Conservation (phyloP, 352 stramenopile genomes). For the Phytophthora lateralis region DNA sequence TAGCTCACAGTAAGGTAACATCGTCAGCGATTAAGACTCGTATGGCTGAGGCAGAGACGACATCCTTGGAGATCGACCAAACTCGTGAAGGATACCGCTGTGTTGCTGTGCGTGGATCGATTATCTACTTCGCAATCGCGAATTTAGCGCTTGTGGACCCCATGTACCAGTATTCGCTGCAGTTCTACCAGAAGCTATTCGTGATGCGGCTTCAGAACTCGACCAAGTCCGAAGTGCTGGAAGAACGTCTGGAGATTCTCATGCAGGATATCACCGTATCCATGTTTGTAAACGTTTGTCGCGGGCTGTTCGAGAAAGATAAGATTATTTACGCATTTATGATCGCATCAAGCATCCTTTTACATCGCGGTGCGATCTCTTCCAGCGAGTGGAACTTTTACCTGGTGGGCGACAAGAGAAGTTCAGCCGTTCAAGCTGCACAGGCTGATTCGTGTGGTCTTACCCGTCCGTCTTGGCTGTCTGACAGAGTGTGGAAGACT, state of each 20-base stretch:
- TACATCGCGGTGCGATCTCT: conserved; percentile 76
- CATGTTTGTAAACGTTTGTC: conserved; percentile 95
- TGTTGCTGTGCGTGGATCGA: conserved; percentile 89
- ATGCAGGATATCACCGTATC: conserved; percentile 92
- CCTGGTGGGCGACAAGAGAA: conserved; percentile 87
- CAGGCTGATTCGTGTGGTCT: conserved; percentile 41
- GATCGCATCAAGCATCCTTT: conserved; percentile 89
- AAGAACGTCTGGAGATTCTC: conserved; percentile 88
- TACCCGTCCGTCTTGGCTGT: conserved; percentile 66
- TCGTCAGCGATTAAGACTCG: conserved; percentile 90
- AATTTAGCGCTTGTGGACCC: conserved; percentile 91
- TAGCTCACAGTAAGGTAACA: conserved; percentile 91
- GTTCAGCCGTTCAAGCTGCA: conserved; percentile 49
- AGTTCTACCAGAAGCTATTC: conserved; percentile 95
- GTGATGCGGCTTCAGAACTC: conserved; percentile 87
- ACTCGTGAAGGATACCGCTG: conserved; percentile 92
- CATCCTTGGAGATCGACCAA: conserved; percentile 89
- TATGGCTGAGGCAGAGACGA: conserved; percentile 91
- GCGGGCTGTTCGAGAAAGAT: conserved; percentile 95
- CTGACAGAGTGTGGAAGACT: conserved; percentile 79
- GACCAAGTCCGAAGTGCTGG: conserved; percentile 79
- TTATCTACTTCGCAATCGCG: conserved; percentile 96
- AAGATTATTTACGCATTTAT: conserved; percentile 96
- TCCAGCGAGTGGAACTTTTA: conserved; percentile 89
- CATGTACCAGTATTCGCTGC: conserved; percentile 96